Evolutionary conservation across 768 basidiomycete genomes (phyloP), one percentile per base, ranked within the genome.

Genomic region (Solioccasus polychromus): DNA sequence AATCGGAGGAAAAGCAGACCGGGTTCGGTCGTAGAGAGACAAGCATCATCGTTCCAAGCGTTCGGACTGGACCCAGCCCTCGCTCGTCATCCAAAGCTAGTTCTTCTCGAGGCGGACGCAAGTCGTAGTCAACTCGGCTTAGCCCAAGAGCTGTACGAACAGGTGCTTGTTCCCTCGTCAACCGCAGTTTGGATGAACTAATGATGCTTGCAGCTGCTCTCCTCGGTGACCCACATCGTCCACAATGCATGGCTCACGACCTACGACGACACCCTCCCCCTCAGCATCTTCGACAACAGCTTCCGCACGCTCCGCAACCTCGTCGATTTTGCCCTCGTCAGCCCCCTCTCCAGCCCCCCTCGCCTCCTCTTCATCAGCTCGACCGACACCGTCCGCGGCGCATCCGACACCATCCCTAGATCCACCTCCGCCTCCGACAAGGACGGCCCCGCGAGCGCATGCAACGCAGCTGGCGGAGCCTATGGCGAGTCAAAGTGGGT

Each of bases 221-320:
- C 39, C n/a, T 59, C 57, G 9, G 54, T 68, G 5, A 73, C 70
- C 11, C 65, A 63, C 25, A 61, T 75, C 52, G 66, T 72, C 14
- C 68, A 72, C 54, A 70, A 70, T 9, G 48, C 60, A 20, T 62
- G 48, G 50, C 24, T 50, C 8, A 52, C 39, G 9, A 29, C 44
- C 8, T n/a, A 23, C 17, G 42, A 52, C 10, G 31, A 42, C 8
- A 19, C 39, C 12, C 41, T 35, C 8, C 44, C 51, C 3, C 49
- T 51, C 9, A 38, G 31, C 31, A 28, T 48, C 30, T 58, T 57
- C 18, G 30, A 47, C 3, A 47, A 54, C 7, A 35, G 32, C 28
- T 26, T 50, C 22, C 23, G 19, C 18, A 45, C 34, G 36, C 32
- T 68, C 5, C 65, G 69, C 9, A 58, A 64, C 22, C 55, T 74